Base-by-base conservation (phyloP, 805 yeast genomes). In the Gaillardinia entomophila region DNA sequence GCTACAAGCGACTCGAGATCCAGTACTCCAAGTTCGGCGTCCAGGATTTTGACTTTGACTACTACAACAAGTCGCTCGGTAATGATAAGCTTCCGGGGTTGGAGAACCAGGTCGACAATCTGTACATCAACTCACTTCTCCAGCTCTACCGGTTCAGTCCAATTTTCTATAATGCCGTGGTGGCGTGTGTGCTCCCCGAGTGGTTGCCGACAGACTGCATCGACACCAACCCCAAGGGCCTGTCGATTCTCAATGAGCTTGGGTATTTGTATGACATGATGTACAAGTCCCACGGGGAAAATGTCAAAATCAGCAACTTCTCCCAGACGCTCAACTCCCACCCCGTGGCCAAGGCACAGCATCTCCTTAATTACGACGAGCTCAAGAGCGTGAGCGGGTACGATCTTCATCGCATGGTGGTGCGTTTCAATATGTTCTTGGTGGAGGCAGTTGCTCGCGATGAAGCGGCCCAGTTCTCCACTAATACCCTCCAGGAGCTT, bases 201-300 rank as follows among this genome's bases (percentile, higher is more conserved):
- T 63, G 62, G 59, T 63, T 77, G 18, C 72, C 72, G 2, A 55
- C 48, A 35, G 55, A 55, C 0, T 48, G 59, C 2, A 51, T 62
- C 3, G 31, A 50, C 6, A 33, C 36, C 5, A 64, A 63, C 31
- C 60, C 57, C 24, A 66, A 62, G 33, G 70, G 71, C 1, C 60
- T 70, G 1, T 77, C 83, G 2, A 53, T 89, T 3, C 57, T 88
- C 17, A 78, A 84, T 30, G 97, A 92, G 51, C 60, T 89, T 28
- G 98, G 96, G 0, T 86, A 87, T 41, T 61, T 94, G 11, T 86
- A 77, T 57, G 97, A 94, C 49, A 90, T 92, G 98, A 71, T 90
- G 59, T 71, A 71, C 26, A 84, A 85, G 52, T 87, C 96, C 0
- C 60, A 71, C 11, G 92, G 95, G 0, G 72, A 74, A 24, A 51